phyloP scores from a whole-genome alignment of 2,329 filamentous ascomycete genomes.

The Xylaria sp. region DNA sequence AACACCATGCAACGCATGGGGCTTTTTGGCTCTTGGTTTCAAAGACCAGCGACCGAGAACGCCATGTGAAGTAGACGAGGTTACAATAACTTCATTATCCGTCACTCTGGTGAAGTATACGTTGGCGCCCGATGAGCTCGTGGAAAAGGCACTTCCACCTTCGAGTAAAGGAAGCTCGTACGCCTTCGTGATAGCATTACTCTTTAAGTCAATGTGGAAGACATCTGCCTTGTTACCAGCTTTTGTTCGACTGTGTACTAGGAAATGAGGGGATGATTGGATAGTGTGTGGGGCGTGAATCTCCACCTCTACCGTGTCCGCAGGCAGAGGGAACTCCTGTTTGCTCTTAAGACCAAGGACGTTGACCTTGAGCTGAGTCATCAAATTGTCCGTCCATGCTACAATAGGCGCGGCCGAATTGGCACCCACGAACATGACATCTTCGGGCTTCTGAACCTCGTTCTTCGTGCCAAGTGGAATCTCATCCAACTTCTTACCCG shows the following conservation, averaged over 20 bases:
- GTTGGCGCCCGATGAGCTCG: slow-evolving; percentile 80
- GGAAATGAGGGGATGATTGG: slow-evolving; percentile 81
- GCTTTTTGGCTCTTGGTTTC: slow-evolving; percentile 55
- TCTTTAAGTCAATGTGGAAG: slow-evolving; percentile 82
- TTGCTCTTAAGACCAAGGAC: slow-evolving; percentile 71
- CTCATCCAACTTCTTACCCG: slow-evolving; percentile 78
- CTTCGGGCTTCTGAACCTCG: slow-evolving; percentile 72
- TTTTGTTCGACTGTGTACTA: slow-evolving; percentile 81
- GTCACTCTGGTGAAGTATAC: slow-evolving; percentile 91
- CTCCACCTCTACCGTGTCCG: slow-evolving; percentile 63
- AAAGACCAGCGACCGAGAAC: slow-evolving; percentile 79
- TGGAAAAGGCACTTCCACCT: slow-evolving; percentile 80
- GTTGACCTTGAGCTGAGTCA: slow-evolving; percentile 75
- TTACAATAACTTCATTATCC: slow-evolving; percentile 75
- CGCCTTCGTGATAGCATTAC: slow-evolving; percentile 75
- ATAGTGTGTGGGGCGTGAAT: slow-evolving; percentile 80
- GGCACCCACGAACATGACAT: slow-evolving; percentile 79
- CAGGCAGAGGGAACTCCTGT: slow-evolving; percentile 64
- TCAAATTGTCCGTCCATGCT: slow-evolving; percentile 75
- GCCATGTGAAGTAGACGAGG: slow-evolving; percentile 81
- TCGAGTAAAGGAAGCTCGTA: slow-evolving; percentile 80
- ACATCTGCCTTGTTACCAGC: slow-evolving; percentile 83
- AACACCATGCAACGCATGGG: slow-evolving; percentile 72
- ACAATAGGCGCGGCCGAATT: slow-evolving; percentile 80
- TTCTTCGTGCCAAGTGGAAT: slow-evolving; percentile 77